A percentile compares a stretch with the other conserved stretches of the same genome.
Evolutionary conservation across 2,329 filamentous ascomycete genomes (phyloP).

Genomic region (Penicillium sp.): DNA sequence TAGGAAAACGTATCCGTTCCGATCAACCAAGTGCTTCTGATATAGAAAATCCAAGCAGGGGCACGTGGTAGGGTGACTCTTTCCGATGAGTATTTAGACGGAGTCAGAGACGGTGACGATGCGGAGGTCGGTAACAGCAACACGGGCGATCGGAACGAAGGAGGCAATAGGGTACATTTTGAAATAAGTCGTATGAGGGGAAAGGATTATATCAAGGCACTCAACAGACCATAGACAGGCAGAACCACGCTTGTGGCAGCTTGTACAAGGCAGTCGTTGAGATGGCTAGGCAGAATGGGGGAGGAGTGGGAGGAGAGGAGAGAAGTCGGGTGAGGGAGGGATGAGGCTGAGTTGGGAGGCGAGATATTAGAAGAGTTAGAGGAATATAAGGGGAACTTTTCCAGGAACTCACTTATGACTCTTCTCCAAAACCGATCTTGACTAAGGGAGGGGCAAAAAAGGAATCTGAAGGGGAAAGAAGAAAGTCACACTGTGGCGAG

Average conservation of each 20-base stretch:
- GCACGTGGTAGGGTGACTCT: conserved; percentile 20
- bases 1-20: conserved; percentile 17
- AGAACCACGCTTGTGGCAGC: conserved; percentile 28
- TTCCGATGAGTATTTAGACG: conserved; percentile 22
- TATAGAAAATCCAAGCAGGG: conserved; percentile 13
- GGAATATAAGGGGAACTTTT: conserved; percentile 1
- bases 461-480: conserved; percentile 1
- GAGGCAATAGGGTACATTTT: conserved; percentile 42
- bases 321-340: background rate
- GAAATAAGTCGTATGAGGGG: conserved; percentile 17
- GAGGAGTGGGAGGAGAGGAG: conserved; percentile 12
- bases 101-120: conserved; percentile 24
- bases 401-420: conserved; percentile 18
- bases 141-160: conserved; percentile 38
- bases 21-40: conserved; percentile 26
- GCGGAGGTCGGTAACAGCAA: conserved; percentile 35
- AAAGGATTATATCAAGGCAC: conserved; percentile 26
- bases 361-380: conserved; percentile 10
- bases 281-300: conserved; percentile 14
- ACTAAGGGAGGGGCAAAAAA: conserved; percentile 19
- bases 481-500: conserved; percentile 17
- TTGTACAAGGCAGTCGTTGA: conserved; percentile 30
- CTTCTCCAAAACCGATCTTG: conserved; percentile 7
- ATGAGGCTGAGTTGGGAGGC: conserved; percentile 2
- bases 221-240: conserved; percentile 34